Evolutionary conservation across 2,329 filamentous ascomycete genomes (phyloP).

Genomic region (Trichophaea hybrida): DNA sequence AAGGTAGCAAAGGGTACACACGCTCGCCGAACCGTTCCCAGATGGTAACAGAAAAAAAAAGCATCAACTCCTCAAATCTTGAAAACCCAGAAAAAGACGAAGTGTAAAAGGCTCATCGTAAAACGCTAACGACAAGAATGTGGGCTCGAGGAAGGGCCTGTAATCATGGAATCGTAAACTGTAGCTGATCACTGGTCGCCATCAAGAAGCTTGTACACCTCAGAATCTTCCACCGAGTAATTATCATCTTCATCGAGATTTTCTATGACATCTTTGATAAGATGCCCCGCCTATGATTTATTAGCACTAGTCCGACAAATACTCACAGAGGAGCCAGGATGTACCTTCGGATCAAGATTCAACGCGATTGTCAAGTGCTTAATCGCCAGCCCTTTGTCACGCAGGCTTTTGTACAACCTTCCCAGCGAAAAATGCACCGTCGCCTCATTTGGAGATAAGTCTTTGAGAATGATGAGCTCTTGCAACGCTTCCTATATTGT

Average conservation of each 20-base stretch:
- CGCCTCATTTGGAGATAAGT: slow-evolving; percentile 83
- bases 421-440: slow-evolving; percentile 93
- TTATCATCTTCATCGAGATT: slow-evolving; percentile 61
- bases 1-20: not conserved
- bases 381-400: slow-evolving; percentile 65
- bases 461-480: slow-evolving; percentile 77
- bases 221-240: slow-evolving; percentile 34
- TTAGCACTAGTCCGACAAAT: slow-evolving; percentile 15
- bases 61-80: not conserved
- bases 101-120: not conserved
- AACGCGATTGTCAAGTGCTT: slow-evolving; percentile 87
- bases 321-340: slow-evolving; percentile 24
- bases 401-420: slow-evolving; percentile 60
- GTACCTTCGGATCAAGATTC: slow-evolving; percentile 90
- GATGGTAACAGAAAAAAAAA: not conserved
- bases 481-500: slow-evolving; percentile 53
- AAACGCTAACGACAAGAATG: not conserved
- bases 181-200: not conserved
- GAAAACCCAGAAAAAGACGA: not conserved
- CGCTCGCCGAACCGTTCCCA: not conserved
- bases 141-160: not conserved
- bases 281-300: slow-evolving; percentile 57
- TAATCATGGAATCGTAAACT: not conserved
- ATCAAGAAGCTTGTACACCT: slow-evolving; percentile 25
- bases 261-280: slow-evolving; percentile 96